Conservation (phyloP, 1,284 basidiomycete species). For the Sutorius eximius region DNA sequence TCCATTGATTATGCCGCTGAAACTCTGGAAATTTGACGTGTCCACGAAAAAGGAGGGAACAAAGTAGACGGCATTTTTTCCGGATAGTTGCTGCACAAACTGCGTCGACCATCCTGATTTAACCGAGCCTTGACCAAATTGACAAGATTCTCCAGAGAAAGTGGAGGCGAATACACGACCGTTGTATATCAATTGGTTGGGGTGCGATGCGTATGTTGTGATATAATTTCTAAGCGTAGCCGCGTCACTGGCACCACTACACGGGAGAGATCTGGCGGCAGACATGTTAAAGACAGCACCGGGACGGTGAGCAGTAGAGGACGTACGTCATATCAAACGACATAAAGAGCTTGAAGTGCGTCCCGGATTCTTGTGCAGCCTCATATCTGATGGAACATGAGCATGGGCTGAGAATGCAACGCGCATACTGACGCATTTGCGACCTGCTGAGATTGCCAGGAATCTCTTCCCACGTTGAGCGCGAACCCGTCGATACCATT, state of each 20-base stretch:
- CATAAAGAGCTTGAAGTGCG: conserved; percentile 75
- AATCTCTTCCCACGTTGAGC: conserved; percentile 64
- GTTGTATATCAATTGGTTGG: conserved; percentile 64
- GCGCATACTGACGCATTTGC: conserved; percentile 57
- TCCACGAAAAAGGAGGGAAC: conserved; percentile 68
- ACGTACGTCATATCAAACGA: conserved; percentile 77
- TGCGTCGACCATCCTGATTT: conserved; percentile 58
- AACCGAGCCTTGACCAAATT: conserved; percentile 59
- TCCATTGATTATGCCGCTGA: conserved; percentile 54
- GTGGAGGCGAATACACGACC: conserved; percentile 69
- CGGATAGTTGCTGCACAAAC: conserved; percentile 51
- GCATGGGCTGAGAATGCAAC: neutral
- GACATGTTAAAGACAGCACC: conserved; percentile 2
- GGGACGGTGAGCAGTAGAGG: neutral
- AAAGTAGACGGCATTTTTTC: conserved; percentile 54
- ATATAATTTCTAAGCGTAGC: conserved; percentile 60
- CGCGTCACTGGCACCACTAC: conserved; percentile 53
- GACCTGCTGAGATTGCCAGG: conserved; percentile 65
- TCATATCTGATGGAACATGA: conserved; percentile 37
- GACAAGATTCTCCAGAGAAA: conserved; percentile 77
- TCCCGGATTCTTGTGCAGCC: conserved; percentile 54
- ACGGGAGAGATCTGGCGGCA: conserved; percentile 51
- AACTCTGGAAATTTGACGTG: conserved; percentile 50
- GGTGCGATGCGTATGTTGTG: conserved; percentile 53
- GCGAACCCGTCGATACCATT: conserved; percentile 69